phyloP scores from a whole-genome alignment of 1,139 yeast genomes.

The Taiozyma sp. region DNA sequence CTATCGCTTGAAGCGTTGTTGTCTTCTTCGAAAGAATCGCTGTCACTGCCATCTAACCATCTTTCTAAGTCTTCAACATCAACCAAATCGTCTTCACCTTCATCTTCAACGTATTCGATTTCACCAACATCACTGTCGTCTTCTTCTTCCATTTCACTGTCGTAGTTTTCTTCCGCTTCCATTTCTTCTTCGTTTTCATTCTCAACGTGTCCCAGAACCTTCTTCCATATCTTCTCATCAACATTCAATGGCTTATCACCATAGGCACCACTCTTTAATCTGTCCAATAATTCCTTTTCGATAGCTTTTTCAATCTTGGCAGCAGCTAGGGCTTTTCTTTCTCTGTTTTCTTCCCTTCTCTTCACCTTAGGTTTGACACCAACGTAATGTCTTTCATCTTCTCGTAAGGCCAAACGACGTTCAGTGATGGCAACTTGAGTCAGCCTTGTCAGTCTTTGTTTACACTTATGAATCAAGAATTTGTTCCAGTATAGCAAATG shows the following conservation, averaged over 20 bases:
- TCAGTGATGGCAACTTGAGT: conserved; percentile 97
- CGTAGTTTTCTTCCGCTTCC: conserved; percentile 58
- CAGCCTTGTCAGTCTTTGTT: conserved; percentile 88
- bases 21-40: conserved; percentile 38
- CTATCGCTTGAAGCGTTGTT: conserved; percentile 31
- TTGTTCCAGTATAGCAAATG: conserved; percentile 91
- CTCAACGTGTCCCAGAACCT: conserved; percentile 70
- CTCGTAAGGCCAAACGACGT: conserved; percentile 84
- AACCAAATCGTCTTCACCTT: conserved; percentile 81
- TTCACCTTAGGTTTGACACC: conserved; percentile 91
- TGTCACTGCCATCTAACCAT: conserved; percentile 73
- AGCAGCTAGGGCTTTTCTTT: conserved; percentile 92
- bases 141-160: conserved; percentile 40
- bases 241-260: conserved; percentile 97
- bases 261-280: conserved; percentile 95
- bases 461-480: conserved; percentile 85
- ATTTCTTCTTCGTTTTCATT: conserved; percentile 61
- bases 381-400: conserved; percentile 88
- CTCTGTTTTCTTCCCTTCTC: conserved; percentile 90
- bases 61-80: conserved; percentile 89
- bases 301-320: conserved; percentile 96
- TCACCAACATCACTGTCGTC: conserved; percentile 70
- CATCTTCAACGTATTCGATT: conserved; percentile 81
- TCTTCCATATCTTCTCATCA: conserved; percentile 93
- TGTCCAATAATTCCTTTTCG: conserved; percentile 88